Conservation (phyloP, 2,329 filamentous ascomycete genomes). For the Talaromyces sp. region DNA sequence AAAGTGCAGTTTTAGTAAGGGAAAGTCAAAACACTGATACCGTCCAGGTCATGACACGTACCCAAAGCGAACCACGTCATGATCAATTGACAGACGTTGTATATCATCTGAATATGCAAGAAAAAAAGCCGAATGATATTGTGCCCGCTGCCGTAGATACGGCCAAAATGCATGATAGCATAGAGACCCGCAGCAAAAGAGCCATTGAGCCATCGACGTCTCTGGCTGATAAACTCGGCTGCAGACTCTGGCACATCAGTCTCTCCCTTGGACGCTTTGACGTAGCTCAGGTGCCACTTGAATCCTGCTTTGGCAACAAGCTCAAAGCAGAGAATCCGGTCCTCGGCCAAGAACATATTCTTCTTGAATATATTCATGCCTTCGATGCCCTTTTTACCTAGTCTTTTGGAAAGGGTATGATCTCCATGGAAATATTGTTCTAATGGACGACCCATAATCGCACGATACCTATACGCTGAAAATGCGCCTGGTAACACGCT, state of each 20-base stretch:
- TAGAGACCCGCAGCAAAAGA: slow-evolving; percentile 97
- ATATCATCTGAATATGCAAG: slow-evolving; percentile 92
- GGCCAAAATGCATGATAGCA: slow-evolving; percentile 94
- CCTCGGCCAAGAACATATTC: slow-evolving; percentile 99
- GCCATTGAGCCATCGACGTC: slow-evolving; percentile 98
- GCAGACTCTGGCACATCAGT: slow-evolving; percentile 97
- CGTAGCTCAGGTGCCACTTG: slow-evolving; percentile 98
- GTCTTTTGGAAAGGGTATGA: slow-evolving; percentile 88
- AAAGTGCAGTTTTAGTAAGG: slow-evolving; percentile 16
- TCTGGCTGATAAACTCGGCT: slow-evolving; percentile 94
- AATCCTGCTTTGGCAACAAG: slow-evolving; percentile 96
- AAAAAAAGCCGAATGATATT: slow-evolving; percentile 99
- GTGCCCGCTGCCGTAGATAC: slow-evolving; percentile 98
- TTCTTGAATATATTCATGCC: slow-evolving; percentile 99
- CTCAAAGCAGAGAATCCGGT: slow-evolving; percentile 99
- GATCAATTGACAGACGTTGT: slow-evolving; percentile 82
- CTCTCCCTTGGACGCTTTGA: slow-evolving; percentile 98
- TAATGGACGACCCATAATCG: slow-evolving; percentile 93
- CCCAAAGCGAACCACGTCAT: slow-evolving; percentile 80
- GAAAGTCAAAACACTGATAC: not conserved
- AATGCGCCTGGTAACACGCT: slow-evolving; percentile 97
- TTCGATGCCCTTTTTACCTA: slow-evolving; percentile 98
- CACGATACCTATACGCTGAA: slow-evolving; percentile 95
- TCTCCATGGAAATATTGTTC: slow-evolving; percentile 99
- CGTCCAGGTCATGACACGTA: slow-evolving; percentile 30